These are phyloP conservation scores for Trypethelium eluteriae DNA, from an alignment of 495 filamentous ascomycete species.

Conservation along the genomic window DNA sequence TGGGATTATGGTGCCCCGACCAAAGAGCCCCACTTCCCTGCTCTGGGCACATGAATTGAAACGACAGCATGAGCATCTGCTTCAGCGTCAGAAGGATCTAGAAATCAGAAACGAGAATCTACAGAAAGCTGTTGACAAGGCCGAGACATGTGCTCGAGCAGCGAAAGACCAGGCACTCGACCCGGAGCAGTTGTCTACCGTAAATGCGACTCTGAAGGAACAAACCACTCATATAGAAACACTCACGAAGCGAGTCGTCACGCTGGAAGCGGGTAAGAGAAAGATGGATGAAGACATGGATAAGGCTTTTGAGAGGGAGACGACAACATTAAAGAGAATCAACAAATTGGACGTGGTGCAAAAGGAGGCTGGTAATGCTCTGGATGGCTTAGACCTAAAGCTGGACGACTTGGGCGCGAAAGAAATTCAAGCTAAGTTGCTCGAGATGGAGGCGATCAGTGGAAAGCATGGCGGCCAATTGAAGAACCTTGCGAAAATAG, in stretches of 20 bases:
- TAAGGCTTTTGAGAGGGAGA: conserved; percentile 21
- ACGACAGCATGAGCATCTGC: conserved; percentile 29
- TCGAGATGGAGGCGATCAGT: background rate
- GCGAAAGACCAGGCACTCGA: conserved; percentile 9
- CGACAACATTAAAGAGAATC: conserved; percentile 18
- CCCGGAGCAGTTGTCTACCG: background rate
- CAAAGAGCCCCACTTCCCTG: conserved; percentile 30
- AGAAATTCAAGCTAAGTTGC: background rate
- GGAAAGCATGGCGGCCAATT: background rate
- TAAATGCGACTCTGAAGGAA: background rate
- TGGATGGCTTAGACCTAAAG: background rate
- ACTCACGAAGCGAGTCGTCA: background rate
- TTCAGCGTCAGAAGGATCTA: conserved; percentile 28
- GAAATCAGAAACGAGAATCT: conserved; percentile 18
- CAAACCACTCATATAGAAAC: background rate
- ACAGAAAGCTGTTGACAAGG: conserved; percentile 8
- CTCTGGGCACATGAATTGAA: conserved; percentile 36
- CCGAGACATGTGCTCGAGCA: conserved; percentile 18
- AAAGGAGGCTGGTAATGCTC: conserved; percentile 1
- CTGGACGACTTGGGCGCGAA: background rate
- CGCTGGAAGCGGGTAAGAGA: conserved; percentile 13
- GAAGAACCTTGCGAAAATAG: background rate
- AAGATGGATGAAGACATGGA: conserved; percentile 16
- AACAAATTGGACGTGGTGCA: conserved; percentile 19
- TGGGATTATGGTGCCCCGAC: conserved; percentile 19